Percentiles rank a stretch among this genome's conserved stretches.
Conservation (phyloP, 164 flowering plant genomes). For the Cinnamomum chago region DNA sequence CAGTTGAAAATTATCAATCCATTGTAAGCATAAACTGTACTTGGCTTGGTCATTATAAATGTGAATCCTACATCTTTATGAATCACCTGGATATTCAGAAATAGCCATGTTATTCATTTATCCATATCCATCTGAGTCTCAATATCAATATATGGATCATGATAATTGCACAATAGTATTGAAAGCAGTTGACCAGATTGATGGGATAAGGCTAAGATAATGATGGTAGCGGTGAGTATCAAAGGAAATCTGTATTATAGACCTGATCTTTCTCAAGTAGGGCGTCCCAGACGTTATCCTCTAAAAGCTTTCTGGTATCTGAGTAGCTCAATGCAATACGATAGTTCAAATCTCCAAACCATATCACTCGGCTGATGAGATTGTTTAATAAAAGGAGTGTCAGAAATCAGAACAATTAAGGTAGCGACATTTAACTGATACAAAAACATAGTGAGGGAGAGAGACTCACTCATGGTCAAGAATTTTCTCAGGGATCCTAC, state of each 20-base stretch:
- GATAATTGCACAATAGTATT: not conserved
- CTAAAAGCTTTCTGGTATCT: slow-evolving; percentile 54
- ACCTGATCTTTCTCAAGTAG: slow-evolving; percentile 85
- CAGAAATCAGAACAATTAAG: not conserved
- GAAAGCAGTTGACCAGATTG: no score
- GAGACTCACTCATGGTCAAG: slow-evolving; percentile 67
- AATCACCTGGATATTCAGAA: not conserved
- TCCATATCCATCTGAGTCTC: not conserved
- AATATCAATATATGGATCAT: not conserved
- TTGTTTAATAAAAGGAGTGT: not conserved
- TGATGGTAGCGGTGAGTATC: not conserved
- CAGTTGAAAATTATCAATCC: not conserved
- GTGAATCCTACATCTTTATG: not conserved
- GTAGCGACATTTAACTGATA: not conserved
- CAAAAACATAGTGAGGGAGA: not conserved
- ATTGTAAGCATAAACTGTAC: no score
- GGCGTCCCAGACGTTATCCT: slow-evolving; percentile 62
- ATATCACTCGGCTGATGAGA: slow-evolving; percentile 59
- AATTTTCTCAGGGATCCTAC: slow-evolving; percentile 63
- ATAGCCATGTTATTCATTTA: not conserved
- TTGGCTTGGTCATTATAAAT: not conserved
- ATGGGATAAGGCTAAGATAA: no score
- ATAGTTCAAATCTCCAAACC: slow-evolving; percentile 93
- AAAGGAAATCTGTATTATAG: not conserved
- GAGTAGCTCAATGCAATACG: slow-evolving; percentile 66